These are phyloP conservation scores for Pestalotiopsis sp. DNA, from an alignment of 2,329 filamentous ascomycete genomes.

Conservation along the genomic window DNA sequence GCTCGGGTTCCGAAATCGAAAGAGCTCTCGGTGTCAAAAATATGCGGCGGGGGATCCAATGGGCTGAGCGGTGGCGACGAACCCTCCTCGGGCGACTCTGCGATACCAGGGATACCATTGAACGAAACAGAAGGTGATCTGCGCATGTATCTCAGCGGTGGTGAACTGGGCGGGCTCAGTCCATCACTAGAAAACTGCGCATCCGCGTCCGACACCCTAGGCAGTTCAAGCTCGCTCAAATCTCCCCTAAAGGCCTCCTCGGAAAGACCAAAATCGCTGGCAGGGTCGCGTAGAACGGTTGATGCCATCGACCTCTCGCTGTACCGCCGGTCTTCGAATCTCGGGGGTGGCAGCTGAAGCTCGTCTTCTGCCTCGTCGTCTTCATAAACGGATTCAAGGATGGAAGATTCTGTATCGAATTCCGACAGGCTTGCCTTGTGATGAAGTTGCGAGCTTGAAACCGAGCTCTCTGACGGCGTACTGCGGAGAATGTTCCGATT, in stretches of 20 bases:
- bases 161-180: slow-evolving; percentile 52
- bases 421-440: slow-evolving; percentile 17
- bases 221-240: slow-evolving; percentile 45
- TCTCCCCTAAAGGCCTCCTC: slow-evolving; percentile 41
- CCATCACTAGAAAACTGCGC: slow-evolving; percentile 35
- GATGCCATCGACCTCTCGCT: slow-evolving; percentile 35
- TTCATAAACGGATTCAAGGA: slow-evolving; percentile 33
- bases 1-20: slow-evolving; percentile 33
- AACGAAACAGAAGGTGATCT: slow-evolving; percentile 44
- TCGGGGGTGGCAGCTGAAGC: slow-evolving; percentile 28
- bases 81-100: slow-evolving; percentile 38
- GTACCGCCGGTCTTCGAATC: slow-evolving; percentile 21
- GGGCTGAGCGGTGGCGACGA: slow-evolving; percentile 44
- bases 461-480: slow-evolving; percentile 19
- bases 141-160: slow-evolving; percentile 39
- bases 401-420: slow-evolving; percentile 29
- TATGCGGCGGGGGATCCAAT: slow-evolving; percentile 41
- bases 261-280: slow-evolving; percentile 25
- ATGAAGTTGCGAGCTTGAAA: slow-evolving; percentile 12
- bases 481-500: slow-evolving; percentile 28
- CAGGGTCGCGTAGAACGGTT: slow-evolving; percentile 35
- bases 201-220: slow-evolving; percentile 32
- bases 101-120: slow-evolving; percentile 47
- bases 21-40: slow-evolving; percentile 49
- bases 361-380: slow-evolving; percentile 24